These are phyloP conservation scores for Cercospora sojina DNA, from an alignment of 2,329 filamentous ascomycete genomes.

Conservation along the genomic window DNA sequence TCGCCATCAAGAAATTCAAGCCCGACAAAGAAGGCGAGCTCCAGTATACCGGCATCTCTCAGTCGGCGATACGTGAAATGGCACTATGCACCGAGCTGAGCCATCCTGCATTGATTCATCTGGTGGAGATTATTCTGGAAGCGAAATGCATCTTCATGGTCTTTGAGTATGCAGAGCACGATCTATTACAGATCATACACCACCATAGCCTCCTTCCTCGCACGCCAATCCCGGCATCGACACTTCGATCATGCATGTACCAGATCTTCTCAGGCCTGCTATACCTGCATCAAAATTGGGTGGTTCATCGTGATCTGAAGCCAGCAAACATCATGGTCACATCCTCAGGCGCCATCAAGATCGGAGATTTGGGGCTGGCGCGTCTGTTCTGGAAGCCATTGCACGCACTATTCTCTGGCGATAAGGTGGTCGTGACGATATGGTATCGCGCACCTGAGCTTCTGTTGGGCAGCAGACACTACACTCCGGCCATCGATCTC, in stretches of 20 bases:
- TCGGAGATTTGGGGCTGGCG: constrained; percentile 89
- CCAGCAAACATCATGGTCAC: constrained; percentile 99
- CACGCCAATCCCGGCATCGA: constrained; percentile 82
- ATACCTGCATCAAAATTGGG: constrained; percentile 95
- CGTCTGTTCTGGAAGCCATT: constrained; percentile 92
- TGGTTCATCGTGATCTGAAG: constrained; percentile 93
- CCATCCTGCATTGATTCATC: constrained; percentile 83
- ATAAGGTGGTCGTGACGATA: constrained; percentile 98
- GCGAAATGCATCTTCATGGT: constrained; percentile 99
- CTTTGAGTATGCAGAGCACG: constrained; percentile 97
- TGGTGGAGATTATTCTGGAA: constrained; percentile 94
- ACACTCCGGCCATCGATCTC: constrained; percentile 93
- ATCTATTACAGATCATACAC: constrained; percentile 95
- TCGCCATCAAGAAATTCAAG: constrained; percentile 99
- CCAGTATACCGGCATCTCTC: constrained; percentile 95
- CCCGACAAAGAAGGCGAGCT: constrained; percentile 98
- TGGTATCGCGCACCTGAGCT: constrained; percentile 98
- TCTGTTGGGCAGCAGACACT: constrained; percentile 87
- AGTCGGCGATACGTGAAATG: constrained; percentile 97
- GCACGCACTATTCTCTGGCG: constrained; percentile 85
- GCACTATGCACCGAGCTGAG: constrained; percentile 88
- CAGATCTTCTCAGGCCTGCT: constrained; percentile 92
- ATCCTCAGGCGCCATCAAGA: constrained; percentile 82
- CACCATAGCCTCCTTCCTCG: constrained; percentile 89
- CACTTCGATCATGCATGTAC: constrained; percentile 91